Evolutionary conservation across 2,329 filamentous ascomycete species (phyloP).

Genomic region (Fusarium nematophilum): DNA sequence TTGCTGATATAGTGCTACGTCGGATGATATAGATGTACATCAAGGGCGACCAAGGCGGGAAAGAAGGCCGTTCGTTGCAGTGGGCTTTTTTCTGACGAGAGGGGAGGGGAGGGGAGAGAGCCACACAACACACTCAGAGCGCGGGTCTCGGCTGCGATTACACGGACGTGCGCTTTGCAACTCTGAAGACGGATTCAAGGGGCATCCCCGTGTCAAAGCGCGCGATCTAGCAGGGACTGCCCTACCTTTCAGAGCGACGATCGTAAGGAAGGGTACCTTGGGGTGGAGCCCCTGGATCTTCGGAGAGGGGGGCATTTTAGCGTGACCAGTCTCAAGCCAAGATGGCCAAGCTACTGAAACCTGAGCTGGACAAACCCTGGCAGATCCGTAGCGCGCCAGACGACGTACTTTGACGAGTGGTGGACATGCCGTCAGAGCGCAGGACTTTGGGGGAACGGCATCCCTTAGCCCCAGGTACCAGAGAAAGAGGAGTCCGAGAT

Average conservation of each 20-base stretch:
- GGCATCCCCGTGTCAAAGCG: conserved; percentile 35
- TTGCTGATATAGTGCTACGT: too few species aligned
- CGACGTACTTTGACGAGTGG: conserved; percentile 15
- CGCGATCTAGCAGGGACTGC: conserved; percentile 31
- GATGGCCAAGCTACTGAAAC: conserved; percentile 18
- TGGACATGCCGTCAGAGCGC: conserved; percentile 25
- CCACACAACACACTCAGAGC: too few species aligned
- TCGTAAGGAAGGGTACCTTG: conserved; percentile 17
- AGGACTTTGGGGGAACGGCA: too few species aligned
- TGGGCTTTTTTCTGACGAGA: too few species aligned
- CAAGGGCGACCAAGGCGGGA: too few species aligned
- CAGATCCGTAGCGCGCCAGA: conserved; percentile 38
- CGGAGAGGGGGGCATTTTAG: conserved; percentile 4
- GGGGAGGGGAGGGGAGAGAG: too few species aligned
- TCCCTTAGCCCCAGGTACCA: background rate
- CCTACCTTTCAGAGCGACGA: conserved; percentile 15
- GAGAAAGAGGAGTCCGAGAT: conserved; percentile 9
- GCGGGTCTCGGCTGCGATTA: conserved; percentile 8
- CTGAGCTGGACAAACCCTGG: conserved; percentile 28
- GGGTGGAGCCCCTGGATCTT: conserved; percentile 30
- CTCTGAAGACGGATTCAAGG: conserved; percentile 18
- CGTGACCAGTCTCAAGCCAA: conserved; percentile 23
- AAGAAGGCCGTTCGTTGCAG: too few species aligned
- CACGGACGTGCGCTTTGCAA: conserved; percentile 2
- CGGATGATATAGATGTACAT: too few species aligned